Base-by-base conservation (phyloP, 164 flowering plant species). In the Santalum album region DNA sequence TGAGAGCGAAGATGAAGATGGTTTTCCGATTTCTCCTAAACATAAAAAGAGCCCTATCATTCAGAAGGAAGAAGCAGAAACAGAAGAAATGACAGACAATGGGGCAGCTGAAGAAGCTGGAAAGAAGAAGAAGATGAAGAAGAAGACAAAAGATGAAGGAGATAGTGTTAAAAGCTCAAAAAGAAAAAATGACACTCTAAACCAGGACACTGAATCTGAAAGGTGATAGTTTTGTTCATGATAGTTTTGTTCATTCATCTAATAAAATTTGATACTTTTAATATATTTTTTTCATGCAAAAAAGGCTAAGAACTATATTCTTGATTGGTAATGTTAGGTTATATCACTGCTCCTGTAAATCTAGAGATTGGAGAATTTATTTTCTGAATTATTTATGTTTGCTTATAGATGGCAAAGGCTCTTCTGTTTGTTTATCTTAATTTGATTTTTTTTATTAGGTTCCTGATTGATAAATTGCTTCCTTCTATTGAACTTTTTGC, bases 1-100 rank as follows among this genome's bases (percentile, higher is more conserved):
- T 51, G 96, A 77, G 58, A 86, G 87, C 66, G 98, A 92, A 72
- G 96, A 92, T 76, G 98, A 91, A 76, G 98, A 91, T 73, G 96
- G 96, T 16, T 88, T 91, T 64, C 96, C 96, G 21, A 51, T 75
- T 54, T 59, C 81, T 44, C n/a, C 68, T 9, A 18, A 66, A n/a
- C 36, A 39, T 15, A 59, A 66, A 29, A n/a, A n/a, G n/a, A n/a
- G n/a, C 52, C 7, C 58, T 7, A 51, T 51, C 27, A 25, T 12
- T 34, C 48, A 60, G 49, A 68, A 61, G 25, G 18, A 51, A 32
- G 62, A 59, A 61, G 57, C 49, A 50, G 61, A 66, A 36, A 12
- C 54, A 59, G 67, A 36, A 16, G 60, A 58, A 36, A 63, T 54
- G 22, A 49, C 49, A n/a, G 69, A 65, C 9, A 58, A 72, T 55